Evolutionary conservation across 805 yeast genomes (phyloP).

Genomic region (Candida verbasci): DNA sequence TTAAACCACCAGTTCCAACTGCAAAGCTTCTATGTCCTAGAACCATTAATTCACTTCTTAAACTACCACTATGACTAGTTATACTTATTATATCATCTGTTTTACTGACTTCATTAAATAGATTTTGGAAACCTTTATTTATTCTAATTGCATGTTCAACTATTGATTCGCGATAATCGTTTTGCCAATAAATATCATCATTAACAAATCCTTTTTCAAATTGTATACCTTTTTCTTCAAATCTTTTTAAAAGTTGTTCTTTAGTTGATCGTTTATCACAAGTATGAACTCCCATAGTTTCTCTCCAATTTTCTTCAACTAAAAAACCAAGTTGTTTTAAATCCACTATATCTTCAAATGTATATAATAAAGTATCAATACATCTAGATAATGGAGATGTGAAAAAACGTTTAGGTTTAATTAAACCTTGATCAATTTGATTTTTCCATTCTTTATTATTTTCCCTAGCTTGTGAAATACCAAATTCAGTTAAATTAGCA

Average conservation of each 20-base stretch:
- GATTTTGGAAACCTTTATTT: conserved; percentile 32
- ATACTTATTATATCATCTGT: conserved; percentile 30
- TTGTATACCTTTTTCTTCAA: conserved; percentile 29
- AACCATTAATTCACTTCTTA: conserved; percentile 44
- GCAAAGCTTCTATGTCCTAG: conserved; percentile 45
- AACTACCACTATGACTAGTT: conserved; percentile 51
- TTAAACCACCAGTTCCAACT: conserved; percentile 53
- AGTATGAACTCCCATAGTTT: conserved; percentile 46
- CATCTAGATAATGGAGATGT: conserved; percentile 52
- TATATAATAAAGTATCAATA: conserved; percentile 43
- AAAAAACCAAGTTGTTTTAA: conserved; percentile 22
- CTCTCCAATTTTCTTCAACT: conserved; percentile 45
- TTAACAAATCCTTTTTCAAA: conserved; percentile 45
- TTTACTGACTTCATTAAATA: conserved; percentile 18
- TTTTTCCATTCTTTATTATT: conserved; percentile 37
- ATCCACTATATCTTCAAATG: conserved; percentile 38
- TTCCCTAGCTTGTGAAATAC: conserved; percentile 41
- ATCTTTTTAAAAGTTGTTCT: conserved; percentile 35
- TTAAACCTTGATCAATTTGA: conserved; percentile 10
- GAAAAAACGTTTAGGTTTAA: conserved; percentile 39
- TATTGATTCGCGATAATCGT: conserved; percentile 35
- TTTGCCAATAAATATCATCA: conserved; percentile 40
- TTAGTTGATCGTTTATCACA: conserved; percentile 45
- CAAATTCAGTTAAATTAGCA: conserved; percentile 45
- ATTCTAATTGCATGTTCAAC: conserved; percentile 36